Percentiles rank a stretch among this genome's conserved stretches.
phyloP scores from a whole-genome alignment of 768 basidiomycete species.

The Hygrophorus pudorinus region DNA sequence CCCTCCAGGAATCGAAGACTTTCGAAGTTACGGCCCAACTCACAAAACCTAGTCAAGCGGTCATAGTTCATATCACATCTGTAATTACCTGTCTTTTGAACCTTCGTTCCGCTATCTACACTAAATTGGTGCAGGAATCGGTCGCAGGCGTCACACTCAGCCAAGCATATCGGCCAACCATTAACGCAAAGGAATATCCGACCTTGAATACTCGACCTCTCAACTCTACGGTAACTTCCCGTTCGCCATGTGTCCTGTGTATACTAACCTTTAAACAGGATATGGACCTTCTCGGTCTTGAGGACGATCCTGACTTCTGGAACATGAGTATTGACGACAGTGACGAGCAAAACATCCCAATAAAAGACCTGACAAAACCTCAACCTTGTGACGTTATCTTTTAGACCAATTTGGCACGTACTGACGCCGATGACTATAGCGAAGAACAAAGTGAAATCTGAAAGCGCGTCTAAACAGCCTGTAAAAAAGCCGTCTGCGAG shows the following conservation, averaged over 20 bases:
- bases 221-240: slow-evolving; percentile 37
- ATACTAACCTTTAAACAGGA: slow-evolving; percentile 33
- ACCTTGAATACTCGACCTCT: slow-evolving; percentile 64
- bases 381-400: slow-evolving; percentile 11
- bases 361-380: slow-evolving; percentile 27
- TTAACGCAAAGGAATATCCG: slow-evolving; percentile 50
- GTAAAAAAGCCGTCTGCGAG: slow-evolving; percentile 4
- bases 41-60: slow-evolving; percentile 65
- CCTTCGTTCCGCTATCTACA: slow-evolving; percentile 8
- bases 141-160: slow-evolving; percentile 56
- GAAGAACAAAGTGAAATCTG: background rate
- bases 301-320: slow-evolving; percentile 66
- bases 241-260: background rate
- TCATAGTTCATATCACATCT: slow-evolving; percentile 50
- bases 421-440: background rate
- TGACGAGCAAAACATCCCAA: slow-evolving; percentile 18
- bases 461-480: background rate
- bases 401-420: background rate
- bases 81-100: slow-evolving; percentile 25
- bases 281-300: slow-evolving; percentile 53
- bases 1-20: slow-evolving; percentile 44
- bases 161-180: slow-evolving; percentile 44
- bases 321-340: slow-evolving; percentile 36
- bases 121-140: slow-evolving; percentile 42
- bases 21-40: slow-evolving; percentile 54